Percentiles rank a stretch among this genome's conserved stretches.
Evolutionary conservation across 2,329 filamentous ascomycete species (phyloP).

Genomic region (Sphaceloma murrayae): DNA sequence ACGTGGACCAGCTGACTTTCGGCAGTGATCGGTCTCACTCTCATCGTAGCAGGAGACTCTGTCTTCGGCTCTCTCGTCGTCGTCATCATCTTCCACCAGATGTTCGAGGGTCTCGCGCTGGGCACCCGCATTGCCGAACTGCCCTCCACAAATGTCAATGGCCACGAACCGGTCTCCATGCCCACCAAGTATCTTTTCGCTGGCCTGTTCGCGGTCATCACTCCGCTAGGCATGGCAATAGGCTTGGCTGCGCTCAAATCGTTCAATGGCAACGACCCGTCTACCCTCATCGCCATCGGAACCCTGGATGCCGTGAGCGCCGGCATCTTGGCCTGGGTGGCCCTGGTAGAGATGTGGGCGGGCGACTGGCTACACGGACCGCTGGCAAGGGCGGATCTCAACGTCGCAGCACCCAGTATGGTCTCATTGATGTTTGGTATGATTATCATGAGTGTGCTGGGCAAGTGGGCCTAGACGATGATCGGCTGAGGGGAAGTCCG

Average conservation of each 20-base stretch:
- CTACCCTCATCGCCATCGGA: conserved; percentile 61
- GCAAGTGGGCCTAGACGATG: conserved; percentile 68
- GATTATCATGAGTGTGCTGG: conserved; percentile 60
- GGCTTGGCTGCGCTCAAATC: conserved; percentile 59
- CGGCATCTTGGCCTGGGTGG: conserved; percentile 71
- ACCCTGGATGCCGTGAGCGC: conserved; percentile 65
- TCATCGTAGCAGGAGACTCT: conserved; percentile 45
- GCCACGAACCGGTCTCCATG: conserved; percentile 20
- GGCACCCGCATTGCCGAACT: conserved; percentile 60
- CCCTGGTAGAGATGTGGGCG: conserved; percentile 70
- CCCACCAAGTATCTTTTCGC: conserved; percentile 52
- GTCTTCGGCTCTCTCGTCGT: conserved; percentile 44
- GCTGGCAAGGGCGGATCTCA: conserved; percentile 41
- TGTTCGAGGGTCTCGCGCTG: conserved; percentile 68
- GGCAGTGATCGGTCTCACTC: conserved; percentile 53
- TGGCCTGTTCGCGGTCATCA: conserved; percentile 57
- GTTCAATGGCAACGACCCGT: conserved; percentile 64
- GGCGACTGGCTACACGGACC: conserved; percentile 55
- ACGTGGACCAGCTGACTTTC: not conserved
- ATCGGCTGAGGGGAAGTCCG: not conserved
- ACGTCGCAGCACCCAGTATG: conserved; percentile 42
- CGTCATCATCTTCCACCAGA: conserved; percentile 69
- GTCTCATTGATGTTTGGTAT: conserved; percentile 48
- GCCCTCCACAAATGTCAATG: conserved; percentile 25
- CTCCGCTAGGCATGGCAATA: conserved; percentile 71